Conservation (phyloP, 495 filamentous ascomycete species). For the Neurospora sublineolata region DNA sequence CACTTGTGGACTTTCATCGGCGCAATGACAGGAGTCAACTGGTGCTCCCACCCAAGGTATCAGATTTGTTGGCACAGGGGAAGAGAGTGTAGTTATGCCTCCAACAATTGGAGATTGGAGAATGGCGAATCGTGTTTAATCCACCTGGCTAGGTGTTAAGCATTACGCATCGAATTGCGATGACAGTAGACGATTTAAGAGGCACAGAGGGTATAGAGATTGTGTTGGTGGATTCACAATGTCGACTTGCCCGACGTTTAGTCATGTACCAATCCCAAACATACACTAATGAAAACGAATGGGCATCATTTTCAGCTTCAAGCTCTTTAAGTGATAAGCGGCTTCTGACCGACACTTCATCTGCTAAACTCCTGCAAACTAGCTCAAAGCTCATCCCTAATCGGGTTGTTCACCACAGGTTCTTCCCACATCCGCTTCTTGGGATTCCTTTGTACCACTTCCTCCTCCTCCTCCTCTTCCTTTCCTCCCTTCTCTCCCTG, state of each 20-base stretch:
- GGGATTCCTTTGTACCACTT: conserved; percentile 34
- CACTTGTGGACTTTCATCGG: conserved; percentile 80
- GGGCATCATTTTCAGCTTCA: not conserved
- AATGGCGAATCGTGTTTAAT: not conserved
- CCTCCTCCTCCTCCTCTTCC: conserved; percentile 10
- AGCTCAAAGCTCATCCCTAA: conserved; percentile 45
- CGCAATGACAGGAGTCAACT: conserved; percentile 77
- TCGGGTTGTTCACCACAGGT: conserved; percentile 27
- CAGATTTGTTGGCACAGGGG: conserved; percentile 40
- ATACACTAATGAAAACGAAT: not conserved
- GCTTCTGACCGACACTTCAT: not conserved
- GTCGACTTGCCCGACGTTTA: not conserved
- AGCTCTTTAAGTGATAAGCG: not conserved
- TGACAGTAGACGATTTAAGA: too few species aligned
- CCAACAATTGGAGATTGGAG: not conserved
- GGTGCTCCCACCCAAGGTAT: conserved; percentile 85
- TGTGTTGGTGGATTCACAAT: not conserved
- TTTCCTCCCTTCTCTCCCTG: not conserved
- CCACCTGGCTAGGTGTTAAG: not conserved
- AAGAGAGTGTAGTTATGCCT: conserved; percentile 32
- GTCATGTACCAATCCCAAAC: not conserved
- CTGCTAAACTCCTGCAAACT: not conserved
- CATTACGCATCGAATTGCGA: not conserved
- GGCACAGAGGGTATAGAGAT: too few species aligned
- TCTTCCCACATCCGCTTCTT: conserved; percentile 84